Conservation (phyloP, 2,329 filamentous ascomycete genomes). For the Trichoderma citrinoviride region DNA sequence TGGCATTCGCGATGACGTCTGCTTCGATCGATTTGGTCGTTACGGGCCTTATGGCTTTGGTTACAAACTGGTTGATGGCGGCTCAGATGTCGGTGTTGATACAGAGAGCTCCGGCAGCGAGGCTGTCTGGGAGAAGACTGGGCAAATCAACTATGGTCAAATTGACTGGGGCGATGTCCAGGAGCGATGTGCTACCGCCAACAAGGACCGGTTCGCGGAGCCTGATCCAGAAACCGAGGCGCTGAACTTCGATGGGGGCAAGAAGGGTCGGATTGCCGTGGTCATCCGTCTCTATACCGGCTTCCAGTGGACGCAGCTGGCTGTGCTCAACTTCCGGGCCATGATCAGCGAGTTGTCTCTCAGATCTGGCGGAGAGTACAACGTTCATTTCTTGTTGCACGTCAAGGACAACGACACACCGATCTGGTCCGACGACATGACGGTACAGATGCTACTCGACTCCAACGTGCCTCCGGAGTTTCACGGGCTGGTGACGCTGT, state of each 20-base stretch:
- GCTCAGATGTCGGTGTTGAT: constrained; percentile 67
- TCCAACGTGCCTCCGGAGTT: constrained; percentile 69
- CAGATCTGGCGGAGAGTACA: constrained; percentile 76
- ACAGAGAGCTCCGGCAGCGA: constrained; percentile 68
- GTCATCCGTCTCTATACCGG: constrained; percentile 78
- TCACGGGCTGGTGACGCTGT: constrained; percentile 74
- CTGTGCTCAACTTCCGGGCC: constrained; percentile 76
- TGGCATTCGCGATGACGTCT: constrained; percentile 73
- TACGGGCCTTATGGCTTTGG: constrained; percentile 83
- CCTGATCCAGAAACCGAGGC: constrained; percentile 41
- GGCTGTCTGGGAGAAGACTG: constrained; percentile 53
- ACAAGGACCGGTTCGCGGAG: constrained; percentile 58
- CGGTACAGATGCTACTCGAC: constrained; percentile 68
- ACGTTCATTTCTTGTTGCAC: constrained; percentile 79
- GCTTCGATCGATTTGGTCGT: constrained; percentile 83
- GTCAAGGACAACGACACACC: constrained; percentile 76
- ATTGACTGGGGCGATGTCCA: constrained; percentile 58
- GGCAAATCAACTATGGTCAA: constrained; percentile 55
- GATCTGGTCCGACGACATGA: constrained; percentile 76
- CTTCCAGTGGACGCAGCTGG: constrained; percentile 74
- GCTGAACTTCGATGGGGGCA: constrained; percentile 33
- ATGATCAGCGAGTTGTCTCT: constrained; percentile 76
- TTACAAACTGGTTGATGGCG: constrained; percentile 72
- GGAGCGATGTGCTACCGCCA: constrained; percentile 53
- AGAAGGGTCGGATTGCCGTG: constrained; percentile 65